Percentiles rank a stretch among this genome's conserved stretches.
Conservation (phyloP, 805 yeast genomes). For the Wickerhamiella musiphila region DNA sequence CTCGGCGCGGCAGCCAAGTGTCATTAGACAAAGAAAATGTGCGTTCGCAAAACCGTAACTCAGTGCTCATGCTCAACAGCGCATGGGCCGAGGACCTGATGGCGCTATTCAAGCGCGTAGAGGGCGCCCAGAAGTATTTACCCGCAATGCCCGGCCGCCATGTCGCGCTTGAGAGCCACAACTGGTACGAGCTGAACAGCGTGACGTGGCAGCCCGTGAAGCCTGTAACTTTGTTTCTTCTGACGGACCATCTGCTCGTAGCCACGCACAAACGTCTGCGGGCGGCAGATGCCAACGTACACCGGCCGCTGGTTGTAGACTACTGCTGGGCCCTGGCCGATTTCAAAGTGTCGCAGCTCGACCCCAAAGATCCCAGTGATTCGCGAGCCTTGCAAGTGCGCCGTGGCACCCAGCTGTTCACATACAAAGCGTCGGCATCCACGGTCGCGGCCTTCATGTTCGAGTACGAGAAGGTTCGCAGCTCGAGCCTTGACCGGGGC, state of each 20-base stretch:
- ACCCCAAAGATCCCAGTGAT: constrained; percentile 12
- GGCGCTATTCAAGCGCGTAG: constrained; percentile 61
- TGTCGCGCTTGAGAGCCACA: constrained; percentile 55
- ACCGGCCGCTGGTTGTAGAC: constrained; percentile 40
- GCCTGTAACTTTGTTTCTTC: constrained; percentile 55
- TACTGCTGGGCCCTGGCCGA: constrained; percentile 66
- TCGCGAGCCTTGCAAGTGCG: constrained; percentile 28
- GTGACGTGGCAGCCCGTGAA: constrained; percentile 71
- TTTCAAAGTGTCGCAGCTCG: constrained; percentile 26
- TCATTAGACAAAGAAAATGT: constrained; percentile 1
- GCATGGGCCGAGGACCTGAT: constrained; percentile 66
- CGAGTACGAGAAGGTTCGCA: constrained; percentile 1
- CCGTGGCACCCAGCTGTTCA: constrained; percentile 28
- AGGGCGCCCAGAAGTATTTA: constrained; percentile 72
- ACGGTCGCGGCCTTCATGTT: background rate
- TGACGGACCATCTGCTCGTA: constrained; percentile 60
- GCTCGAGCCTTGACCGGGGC: constrained; percentile 1
- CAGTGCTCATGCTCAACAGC: constrained; percentile 55
- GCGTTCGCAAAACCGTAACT: constrained; percentile 18
- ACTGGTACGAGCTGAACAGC: constrained; percentile 75
- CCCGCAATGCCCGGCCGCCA: constrained; percentile 69
- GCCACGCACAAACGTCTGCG: constrained; percentile 39
- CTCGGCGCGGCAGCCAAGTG: constrained; percentile 2
- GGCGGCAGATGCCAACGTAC: constrained; percentile 20
- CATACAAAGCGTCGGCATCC: constrained; percentile 6